Base-by-base conservation (phyloP, 2,329 filamentous ascomycete genomes). In the Cladophialophora exuberans region DNA sequence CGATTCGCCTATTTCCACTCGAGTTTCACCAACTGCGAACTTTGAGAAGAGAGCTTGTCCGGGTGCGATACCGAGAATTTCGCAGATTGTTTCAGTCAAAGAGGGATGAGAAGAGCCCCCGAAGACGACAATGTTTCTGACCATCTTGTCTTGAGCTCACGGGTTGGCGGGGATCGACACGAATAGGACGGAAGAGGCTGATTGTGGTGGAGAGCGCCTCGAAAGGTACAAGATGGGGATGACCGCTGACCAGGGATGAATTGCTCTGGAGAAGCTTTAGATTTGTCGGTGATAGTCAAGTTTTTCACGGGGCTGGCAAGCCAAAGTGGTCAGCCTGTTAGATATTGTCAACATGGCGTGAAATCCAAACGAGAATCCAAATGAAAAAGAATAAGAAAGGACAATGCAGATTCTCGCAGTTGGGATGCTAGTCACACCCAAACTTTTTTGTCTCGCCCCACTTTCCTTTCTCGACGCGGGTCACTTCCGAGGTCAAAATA, bases 1-100 rank as follows among this genome's bases (percentile, higher is more conserved):
- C 11, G 91, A 96, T 74, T 99, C 94, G 72, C 92, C 83, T 68
- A 99, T 96, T 74, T 97, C 94, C 61, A 96, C 93, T 52, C 93
- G 86, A 64, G 89, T 96, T 78, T 97, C 94, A 64, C 94, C 94
- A 48, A 94, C 90, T 26, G 91, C 90, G 78, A 99, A 99, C 76
- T 97, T 97, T 69, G 81, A 83, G 45, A 97, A 84, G 59, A 92
- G 85, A 64, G 93, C 88, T 68, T 91, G 87, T 65, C 90, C 90
- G 17, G 84, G 80, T n/a, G 90, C 87, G 51, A 99, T 85, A 65
- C 92, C 90, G 57, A 99, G 86, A 64, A 90, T 87, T 66, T 88
- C 88, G 81, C 89, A 96, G 69, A 99, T 89, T 59, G 82, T 88
- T 66, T 95, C 87, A 63, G 90, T 89, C 64, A 97, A 84, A 69